A percentile compares a stretch with the other conserved stretches of the same genome.
Conservation (phyloP, 176 grass and related monocot species). For the Poa annua region DNA sequence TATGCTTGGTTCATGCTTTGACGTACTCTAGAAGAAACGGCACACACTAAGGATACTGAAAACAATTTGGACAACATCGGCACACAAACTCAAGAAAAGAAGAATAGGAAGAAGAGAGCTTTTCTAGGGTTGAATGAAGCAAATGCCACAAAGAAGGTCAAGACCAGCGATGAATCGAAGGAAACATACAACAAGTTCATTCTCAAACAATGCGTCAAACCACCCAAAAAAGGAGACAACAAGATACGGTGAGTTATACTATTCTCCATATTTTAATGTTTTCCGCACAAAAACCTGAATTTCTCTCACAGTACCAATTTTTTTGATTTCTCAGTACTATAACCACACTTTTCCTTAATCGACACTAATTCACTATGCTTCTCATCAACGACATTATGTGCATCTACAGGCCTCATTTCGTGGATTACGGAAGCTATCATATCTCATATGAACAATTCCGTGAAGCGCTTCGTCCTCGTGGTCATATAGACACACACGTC, state of each 20-base stretch:
- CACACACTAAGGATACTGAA: background rate
- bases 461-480: background rate
- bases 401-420: background rate
- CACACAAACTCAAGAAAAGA: background rate
- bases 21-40: background rate
- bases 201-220: background rate
- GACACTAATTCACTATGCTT: background rate
- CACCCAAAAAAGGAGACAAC: background rate
- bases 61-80: background rate
- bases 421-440: background rate
- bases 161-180: background rate
- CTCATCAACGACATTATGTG: background rate
- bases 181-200: background rate
- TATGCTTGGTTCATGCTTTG: background rate
- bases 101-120: constrained; percentile 5
- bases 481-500: background rate
- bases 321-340: no score
- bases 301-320: no score
- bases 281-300: no score
- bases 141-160: background rate
- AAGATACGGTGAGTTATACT: background rate
- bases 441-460: background rate
- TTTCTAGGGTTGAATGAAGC: background rate
- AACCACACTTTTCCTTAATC: no score
- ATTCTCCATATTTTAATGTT: no score